Base-by-base conservation (phyloP, 805 yeast species). In the Phaffomyces antillensis region DNA sequence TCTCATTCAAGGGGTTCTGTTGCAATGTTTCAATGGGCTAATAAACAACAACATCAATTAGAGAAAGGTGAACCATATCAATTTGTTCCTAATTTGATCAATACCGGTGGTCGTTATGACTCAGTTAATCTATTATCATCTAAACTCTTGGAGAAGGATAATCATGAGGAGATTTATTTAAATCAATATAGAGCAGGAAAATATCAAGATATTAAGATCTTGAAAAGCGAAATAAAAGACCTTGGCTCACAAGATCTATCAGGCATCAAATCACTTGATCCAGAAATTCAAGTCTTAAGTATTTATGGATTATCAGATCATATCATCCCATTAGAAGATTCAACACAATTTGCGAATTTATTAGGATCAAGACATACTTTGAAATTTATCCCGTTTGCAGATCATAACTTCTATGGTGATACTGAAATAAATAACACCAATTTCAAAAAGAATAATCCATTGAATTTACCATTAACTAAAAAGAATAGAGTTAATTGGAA, bases 1-100 rank as follows among this genome's bases (percentile, higher is more conserved):
- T 83, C 79, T 4, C 97, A 90, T 61, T 86, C 96, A 0, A 70
- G 96, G 47, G 96, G 96, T 10, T 72, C 77, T 5, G 73, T 84
- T 25, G 81, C 90, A 6, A 78, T 81, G 81, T 81, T 86, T 55
- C 66, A 75, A 44, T 90, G 90, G 85, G 82, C 83, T 4, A 47
- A 76, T 31, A 45, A 62, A 34, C 76, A 75, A 45, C 71, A 73
- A 47, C 37, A 50, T 12, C 63, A 68, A 24, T 44, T 63, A 13
- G 63, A 62, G 3, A 63, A 58, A 4, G 54, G 61, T 10, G 51
- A 66, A 4, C 50, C 58, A 8, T 73, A 69, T 15, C 62, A 67
- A 11, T 54, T 68, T n/a, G 77, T 85, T 2, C 89, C 90, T 1
- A 73, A 72, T 45, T 57, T 90, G 52, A 67, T 88, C 55, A 86